Conservation (phyloP, 805 yeast species). For the Citeromyces nyonsensis region DNA sequence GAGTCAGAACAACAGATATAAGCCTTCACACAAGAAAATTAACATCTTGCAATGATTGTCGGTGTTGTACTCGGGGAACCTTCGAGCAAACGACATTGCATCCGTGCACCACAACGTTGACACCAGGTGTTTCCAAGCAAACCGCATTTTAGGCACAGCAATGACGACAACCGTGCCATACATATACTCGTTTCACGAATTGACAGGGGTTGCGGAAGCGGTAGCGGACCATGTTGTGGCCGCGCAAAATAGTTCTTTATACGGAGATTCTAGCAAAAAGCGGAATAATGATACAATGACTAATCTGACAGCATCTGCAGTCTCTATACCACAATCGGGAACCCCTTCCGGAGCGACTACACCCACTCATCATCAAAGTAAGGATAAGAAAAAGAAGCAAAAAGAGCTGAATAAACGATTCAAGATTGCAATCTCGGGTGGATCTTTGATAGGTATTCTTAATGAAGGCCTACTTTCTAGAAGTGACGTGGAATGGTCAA, state of each 20-base stretch:
- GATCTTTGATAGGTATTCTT: slow-evolving; percentile 76
- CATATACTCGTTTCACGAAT: slow-evolving; percentile 83
- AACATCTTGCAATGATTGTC: too few species aligned
- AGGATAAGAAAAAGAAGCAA: slow-evolving; percentile 18
- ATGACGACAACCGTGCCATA: slow-evolving; percentile 94
- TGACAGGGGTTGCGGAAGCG: slow-evolving; percentile 86
- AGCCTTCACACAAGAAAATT: too few species aligned
- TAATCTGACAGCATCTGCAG: background rate
- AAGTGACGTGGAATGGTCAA: slow-evolving; percentile 65
- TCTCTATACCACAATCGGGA: background rate
- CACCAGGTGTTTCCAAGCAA: too few species aligned
- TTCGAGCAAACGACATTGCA: too few species aligned
- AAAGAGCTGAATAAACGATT: slow-evolving; percentile 56
- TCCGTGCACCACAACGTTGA: too few species aligned
- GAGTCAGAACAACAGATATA: too few species aligned
- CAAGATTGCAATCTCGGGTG: slow-evolving; percentile 87
- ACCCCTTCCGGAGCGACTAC: background rate
- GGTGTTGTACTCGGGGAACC: too few species aligned
- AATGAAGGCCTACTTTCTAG: slow-evolving; percentile 74
- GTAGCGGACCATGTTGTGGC: slow-evolving; percentile 89
- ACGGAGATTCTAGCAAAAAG: slow-evolving; percentile 11
- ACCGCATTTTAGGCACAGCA: too few species aligned
- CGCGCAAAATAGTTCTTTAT: slow-evolving; percentile 67
- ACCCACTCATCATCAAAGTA: background rate
- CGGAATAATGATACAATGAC: slow-evolving; percentile 5